Evolutionary conservation across 2,329 filamentous ascomycete genomes (phyloP), one percentile per base, ranked within the genome.

Genomic region (Bertia moriformis): DNA sequence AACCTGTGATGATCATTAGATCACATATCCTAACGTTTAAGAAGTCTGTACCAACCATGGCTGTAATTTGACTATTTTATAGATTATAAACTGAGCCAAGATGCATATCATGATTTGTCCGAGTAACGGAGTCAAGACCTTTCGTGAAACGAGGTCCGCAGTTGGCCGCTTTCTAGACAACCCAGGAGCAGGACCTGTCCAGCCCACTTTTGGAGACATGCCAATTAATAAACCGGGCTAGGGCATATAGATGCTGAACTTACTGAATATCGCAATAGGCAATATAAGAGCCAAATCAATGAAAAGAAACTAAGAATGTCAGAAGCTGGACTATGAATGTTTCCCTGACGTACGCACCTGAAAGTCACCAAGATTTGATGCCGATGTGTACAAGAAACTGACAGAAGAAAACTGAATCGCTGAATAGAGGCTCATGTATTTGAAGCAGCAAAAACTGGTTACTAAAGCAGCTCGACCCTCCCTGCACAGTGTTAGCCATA

Each of bases 381-480:
- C 93, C 4, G 79, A 87, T 4, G 87, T 84, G 58, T 98, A 98
- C 14, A 98, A 70, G 55, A 98, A 95, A 68, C 83, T 93, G 52
- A 98, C 93, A 1, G 85, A 86, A 4, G 86, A 93, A 64, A 98
- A 98, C 58, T 98, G 91, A 47, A 98, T 98, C n/a, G 91, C 89
- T 2, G 88, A 96, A 65, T 98, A 98, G 46, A 98, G 62, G 50
- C 84, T 93, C 93, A 98, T 98, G 61, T 93, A 98, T 65, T 96
- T 98, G 71, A 98, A 98, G 64, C 91, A 98, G 63, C 85, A 93
- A 64, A 98, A 98, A 59, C 87, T 94, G 12, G 91, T 98, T n/a
- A 96, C 88, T 22, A 98, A 70, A 22, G 93, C 85, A 15, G 89
- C 89, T 45, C 93, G 78, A 15, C 91, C 91, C 65, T 98, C 91